phyloP scores from a whole-genome alignment of 1,284 basidiomycete species.

The Schizopora paradoxa region DNA sequence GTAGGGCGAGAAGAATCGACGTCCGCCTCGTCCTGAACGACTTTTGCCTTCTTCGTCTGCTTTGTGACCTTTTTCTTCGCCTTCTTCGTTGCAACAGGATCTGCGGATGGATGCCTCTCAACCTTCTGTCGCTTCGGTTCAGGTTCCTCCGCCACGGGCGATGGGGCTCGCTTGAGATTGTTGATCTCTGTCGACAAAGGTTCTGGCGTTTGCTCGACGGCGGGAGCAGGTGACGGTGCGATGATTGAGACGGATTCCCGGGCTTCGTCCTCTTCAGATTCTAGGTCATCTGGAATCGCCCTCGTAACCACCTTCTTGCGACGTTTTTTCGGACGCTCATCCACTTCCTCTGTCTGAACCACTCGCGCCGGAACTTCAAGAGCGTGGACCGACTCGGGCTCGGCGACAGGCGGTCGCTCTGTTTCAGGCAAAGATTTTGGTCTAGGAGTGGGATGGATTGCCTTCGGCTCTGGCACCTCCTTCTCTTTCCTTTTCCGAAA shows the following conservation, averaged over 20 bases:
- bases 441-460: background rate
- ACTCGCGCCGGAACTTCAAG: slow-evolving; percentile 30
- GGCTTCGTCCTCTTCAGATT: slow-evolving; percentile 17
- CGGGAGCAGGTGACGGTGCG: background rate
- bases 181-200: background rate
- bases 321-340: slow-evolving; percentile 22
- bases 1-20: too few relatives aligned
- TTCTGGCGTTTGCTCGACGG: slow-evolving; percentile 3
- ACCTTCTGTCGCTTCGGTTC: slow-evolving; percentile 37
- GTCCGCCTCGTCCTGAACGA: slow-evolving; percentile 22
- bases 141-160: slow-evolving; percentile 10
- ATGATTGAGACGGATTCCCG: too few relatives aligned
- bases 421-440: too few relatives aligned
- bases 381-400: slow-evolving; percentile 27
- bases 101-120: slow-evolving; percentile 31
- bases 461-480: slow-evolving; percentile 23
- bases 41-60: slow-evolving; percentile 17
- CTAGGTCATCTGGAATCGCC: slow-evolving; percentile 1
- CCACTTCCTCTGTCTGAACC: slow-evolving; percentile 36
- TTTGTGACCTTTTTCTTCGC: slow-evolving; percentile 29
- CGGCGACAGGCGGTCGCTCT: too few relatives aligned
- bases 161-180: too few relatives aligned
- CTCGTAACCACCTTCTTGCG: background rate
- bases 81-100: too few relatives aligned
- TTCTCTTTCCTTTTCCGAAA: slow-evolving; percentile 53